Evolutionary conservation across 306 rosid species (phyloP).

Genomic region (Adenanthera pavonina): DNA sequence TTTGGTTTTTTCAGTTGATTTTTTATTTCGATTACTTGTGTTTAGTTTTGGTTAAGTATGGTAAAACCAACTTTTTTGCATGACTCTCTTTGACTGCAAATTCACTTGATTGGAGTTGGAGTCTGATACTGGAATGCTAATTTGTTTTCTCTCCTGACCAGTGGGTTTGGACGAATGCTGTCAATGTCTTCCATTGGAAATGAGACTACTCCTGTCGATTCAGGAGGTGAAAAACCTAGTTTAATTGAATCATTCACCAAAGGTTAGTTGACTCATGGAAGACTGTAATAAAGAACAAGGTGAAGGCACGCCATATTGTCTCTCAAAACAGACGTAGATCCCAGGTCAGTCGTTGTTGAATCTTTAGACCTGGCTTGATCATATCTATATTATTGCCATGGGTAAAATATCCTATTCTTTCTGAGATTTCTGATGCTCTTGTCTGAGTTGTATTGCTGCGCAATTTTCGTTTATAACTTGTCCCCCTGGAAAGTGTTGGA

Average conservation of each 20-base stretch:
- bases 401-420: constrained; percentile 4
- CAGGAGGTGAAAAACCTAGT: constrained; percentile 52
- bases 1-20: too few species aligned
- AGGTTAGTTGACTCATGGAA: constrained; percentile 76
- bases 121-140: constrained; percentile 50
- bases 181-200: constrained; percentile 32
- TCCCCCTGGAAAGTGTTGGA: neutral
- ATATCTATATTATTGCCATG: constrained; percentile 14
- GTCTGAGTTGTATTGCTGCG: constrained; percentile 7
- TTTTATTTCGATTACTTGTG: too few species aligned
- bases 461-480: constrained; percentile 8
- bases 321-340: constrained; percentile 93
- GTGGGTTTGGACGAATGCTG: constrained; percentile 63
- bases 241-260: constrained; percentile 71
- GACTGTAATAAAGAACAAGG: constrained; percentile 83
- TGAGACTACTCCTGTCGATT: constrained; percentile 44
- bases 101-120: too few species aligned
- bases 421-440: constrained; percentile 10
- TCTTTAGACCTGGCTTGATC: constrained; percentile 27
- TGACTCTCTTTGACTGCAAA: too few species aligned
- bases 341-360: constrained; percentile 62
- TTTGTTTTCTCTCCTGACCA: constrained; percentile 56
- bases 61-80: too few species aligned
- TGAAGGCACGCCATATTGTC: constrained; percentile 91
- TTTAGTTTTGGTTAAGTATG: too few species aligned